These are phyloP conservation scores for Turnera subulata DNA, from an alignment of 345 rosid species.

Conservation along the genomic window DNA sequence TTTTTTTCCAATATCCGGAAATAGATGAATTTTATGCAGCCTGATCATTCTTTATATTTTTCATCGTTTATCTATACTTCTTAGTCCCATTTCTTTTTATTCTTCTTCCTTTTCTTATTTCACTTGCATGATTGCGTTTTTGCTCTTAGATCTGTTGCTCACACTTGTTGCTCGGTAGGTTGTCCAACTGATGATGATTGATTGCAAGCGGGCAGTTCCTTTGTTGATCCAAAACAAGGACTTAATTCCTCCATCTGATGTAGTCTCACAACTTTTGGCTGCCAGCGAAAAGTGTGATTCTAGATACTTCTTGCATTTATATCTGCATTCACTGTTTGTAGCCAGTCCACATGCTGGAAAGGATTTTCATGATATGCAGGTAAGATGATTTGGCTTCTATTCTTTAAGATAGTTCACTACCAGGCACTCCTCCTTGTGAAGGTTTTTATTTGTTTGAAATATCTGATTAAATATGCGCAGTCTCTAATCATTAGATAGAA, in stretches of 20 bases:
- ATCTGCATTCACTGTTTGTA: constrained; percentile 80
- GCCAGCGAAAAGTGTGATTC: constrained; percentile 68
- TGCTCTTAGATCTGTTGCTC: constrained; percentile 6
- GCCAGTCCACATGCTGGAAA: constrained; percentile 75
- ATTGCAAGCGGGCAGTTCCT: constrained; percentile 73
- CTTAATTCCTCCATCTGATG: constrained; percentile 77
- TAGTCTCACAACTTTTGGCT: constrained; percentile 60
- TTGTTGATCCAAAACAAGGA: constrained; percentile 83
- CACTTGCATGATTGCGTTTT: neutral
- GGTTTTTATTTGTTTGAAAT: constrained; percentile 3
- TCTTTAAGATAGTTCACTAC: neutral
- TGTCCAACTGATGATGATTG: constrained; percentile 85
- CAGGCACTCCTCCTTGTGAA: neutral
- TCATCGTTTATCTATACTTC: neutral
- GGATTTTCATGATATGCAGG: constrained; percentile 99
- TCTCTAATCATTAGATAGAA: too few relatives aligned
- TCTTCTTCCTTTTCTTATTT: neutral
- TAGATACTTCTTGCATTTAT: constrained; percentile 76
- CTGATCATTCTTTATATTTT: too few relatives aligned
- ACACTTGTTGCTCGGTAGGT: constrained; percentile 48
- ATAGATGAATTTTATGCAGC: too few relatives aligned
- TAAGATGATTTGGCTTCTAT: constrained; percentile 22
- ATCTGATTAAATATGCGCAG: too few relatives aligned
- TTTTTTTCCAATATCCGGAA: too few relatives aligned
- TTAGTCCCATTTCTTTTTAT: neutral